Conservation (phyloP, 148 eudicot genomes). For the Heliamphora exappendiculata region DNA sequence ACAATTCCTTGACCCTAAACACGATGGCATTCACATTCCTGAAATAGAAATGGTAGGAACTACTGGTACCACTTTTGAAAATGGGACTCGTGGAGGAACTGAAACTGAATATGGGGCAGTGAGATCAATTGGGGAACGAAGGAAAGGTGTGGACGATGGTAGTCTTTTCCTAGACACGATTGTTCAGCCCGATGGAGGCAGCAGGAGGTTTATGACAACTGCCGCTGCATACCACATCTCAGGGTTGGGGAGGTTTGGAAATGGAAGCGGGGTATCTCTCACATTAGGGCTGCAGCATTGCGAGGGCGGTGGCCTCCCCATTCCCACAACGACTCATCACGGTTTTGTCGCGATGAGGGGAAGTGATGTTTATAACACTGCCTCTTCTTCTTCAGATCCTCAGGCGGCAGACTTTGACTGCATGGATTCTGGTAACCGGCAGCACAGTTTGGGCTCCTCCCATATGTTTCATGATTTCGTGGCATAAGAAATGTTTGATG, state of each 20-base stretch:
- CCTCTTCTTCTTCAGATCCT: constrained; percentile 12
- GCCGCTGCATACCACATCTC: constrained; percentile 20
- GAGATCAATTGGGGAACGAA: constrained; percentile 8
- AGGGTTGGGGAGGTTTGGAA: constrained; percentile 18
- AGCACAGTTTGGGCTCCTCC: constrained; percentile 18
- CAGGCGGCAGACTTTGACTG: constrained; percentile 12
- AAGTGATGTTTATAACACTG: constrained; percentile 10
- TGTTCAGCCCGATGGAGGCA: neutral
- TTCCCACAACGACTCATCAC: constrained; percentile 14
- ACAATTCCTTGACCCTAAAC: constrained; percentile 7
- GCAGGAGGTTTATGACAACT: constrained; percentile 7
- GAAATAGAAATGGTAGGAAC: constrained; percentile 4
- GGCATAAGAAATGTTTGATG: constrained; percentile 12
- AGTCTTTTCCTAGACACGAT: constrained; percentile 10
- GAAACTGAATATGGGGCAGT: constrained; percentile 7
- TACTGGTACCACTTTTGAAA: neutral
- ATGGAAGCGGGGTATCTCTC: constrained; percentile 21
- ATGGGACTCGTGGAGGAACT: neutral
- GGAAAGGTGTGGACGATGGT: constrained; percentile 7
- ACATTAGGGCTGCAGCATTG: constrained; percentile 24
- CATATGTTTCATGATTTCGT: constrained; percentile 27
- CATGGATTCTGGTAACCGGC: constrained; percentile 21
- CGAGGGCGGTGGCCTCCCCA: constrained; percentile 12
- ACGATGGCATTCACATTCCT: neutral
- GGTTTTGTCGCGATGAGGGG: constrained; percentile 13